These are phyloP conservation scores for Aspergillus cejpii DNA, from an alignment of 2,329 filamentous ascomycete species.

Conservation along the genomic window DNA sequence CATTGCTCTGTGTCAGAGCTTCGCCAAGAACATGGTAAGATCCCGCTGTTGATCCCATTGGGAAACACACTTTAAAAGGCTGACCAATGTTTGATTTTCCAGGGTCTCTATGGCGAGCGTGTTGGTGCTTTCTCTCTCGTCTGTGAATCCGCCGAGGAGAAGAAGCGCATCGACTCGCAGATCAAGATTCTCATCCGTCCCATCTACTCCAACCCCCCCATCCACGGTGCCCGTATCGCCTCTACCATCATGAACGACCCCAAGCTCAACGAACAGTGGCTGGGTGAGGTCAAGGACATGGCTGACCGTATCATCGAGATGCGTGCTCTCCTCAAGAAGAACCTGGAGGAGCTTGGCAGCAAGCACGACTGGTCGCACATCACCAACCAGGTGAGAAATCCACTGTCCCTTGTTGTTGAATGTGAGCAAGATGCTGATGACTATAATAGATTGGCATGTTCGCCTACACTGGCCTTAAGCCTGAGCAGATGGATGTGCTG, in stretches of 20 bases:
- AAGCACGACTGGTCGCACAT: constrained; percentile 99
- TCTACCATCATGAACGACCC: constrained; percentile 84
- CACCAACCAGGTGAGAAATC: constrained; percentile 64
- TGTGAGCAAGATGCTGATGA: constrained; percentile 2
- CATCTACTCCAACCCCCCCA: constrained; percentile 95
- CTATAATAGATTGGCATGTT: constrained; percentile 84
- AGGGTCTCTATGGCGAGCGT: constrained; percentile 97
- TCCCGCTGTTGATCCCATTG: not conserved
- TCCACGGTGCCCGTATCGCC: constrained; percentile 93
- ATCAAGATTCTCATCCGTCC: constrained; percentile 97
- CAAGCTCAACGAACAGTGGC: constrained; percentile 84
- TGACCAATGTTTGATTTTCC: constrained; percentile 1
- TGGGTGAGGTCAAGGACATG: constrained; percentile 96
- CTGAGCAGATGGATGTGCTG: constrained; percentile 84
- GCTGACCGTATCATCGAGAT: constrained; percentile 98
- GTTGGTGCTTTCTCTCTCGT: constrained; percentile 95
- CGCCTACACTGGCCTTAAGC: constrained; percentile 86
- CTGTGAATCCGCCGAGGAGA: constrained; percentile 76
- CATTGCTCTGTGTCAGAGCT: constrained; percentile 82
- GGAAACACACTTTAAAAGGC: not conserved
- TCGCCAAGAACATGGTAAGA: constrained; percentile 96
- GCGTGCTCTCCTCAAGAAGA: constrained; percentile 87
- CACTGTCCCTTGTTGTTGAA: not conserved
- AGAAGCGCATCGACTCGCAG: constrained; percentile 93
- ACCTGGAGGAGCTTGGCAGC: constrained; percentile 89